Percentiles rank a stretch among this genome's conserved stretches.
These are phyloP conservation scores for Przewalskia tangutica DNA, from an alignment of 257 asterid species.

Conservation along the genomic window DNA sequence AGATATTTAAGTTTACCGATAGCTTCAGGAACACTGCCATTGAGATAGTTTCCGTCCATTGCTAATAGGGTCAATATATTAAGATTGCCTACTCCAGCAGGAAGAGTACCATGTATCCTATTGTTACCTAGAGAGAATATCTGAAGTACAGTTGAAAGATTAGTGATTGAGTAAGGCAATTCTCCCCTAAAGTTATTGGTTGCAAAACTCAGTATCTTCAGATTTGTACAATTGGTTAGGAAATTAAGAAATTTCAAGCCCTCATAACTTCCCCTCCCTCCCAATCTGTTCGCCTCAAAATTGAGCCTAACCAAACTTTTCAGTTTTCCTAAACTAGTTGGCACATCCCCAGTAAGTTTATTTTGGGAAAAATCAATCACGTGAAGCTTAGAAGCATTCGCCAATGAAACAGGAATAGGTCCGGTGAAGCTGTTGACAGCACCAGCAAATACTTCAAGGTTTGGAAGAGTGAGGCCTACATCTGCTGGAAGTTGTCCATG, in stretches of 20 bases:
- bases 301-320: not conserved
- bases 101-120: constrained; percentile 12
- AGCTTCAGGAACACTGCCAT: constrained; percentile 9
- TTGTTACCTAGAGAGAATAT: constrained; percentile 4
- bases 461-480: constrained; percentile 16
- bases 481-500: constrained; percentile 12
- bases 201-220: constrained; percentile 14
- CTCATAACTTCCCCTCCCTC: constrained; percentile 1
- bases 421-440: constrained; percentile 15
- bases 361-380: constrained; percentile 14
- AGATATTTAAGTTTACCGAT: constrained; percentile 5
- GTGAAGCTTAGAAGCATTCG: constrained; percentile 15
- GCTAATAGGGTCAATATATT: not conserved
- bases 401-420: constrained; percentile 14
- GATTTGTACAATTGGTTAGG: constrained; percentile 15
- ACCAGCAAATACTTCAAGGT: constrained; percentile 1
- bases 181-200: constrained; percentile 7
- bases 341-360: constrained; percentile 5
- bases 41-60: not conserved
- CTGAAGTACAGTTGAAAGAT: constrained; percentile 10
- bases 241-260: constrained; percentile 8
- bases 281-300: constrained; percentile 12
- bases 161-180: constrained; percentile 12
- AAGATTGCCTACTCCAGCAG: constrained; percentile 10
- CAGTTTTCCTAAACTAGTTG: constrained; percentile 8